Evolutionary conservation across 202 grass and related monocot genomes (phyloP), one percentile per base, ranked within the genome.

Genomic region (Panicum hallii): DNA sequence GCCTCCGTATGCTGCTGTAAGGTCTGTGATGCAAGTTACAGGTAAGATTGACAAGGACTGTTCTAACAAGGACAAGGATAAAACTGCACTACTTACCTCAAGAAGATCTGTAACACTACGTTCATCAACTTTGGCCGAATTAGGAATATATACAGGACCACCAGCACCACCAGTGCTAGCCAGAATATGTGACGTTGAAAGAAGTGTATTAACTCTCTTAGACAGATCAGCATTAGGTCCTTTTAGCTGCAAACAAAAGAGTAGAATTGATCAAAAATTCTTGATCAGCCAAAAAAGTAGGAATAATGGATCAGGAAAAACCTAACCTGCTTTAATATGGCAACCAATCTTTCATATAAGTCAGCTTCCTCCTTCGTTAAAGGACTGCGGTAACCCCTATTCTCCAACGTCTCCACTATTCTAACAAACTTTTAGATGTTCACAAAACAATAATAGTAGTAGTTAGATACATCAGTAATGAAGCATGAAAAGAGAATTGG

Each of bases 371-470:
- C 96, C 72, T 89, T 94, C 15, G 82, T 94, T 73, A 96, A 84
- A 22, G 93, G 96, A 72, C 86, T 57, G 63, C 90, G 87, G 60
- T 88, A 91, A 71, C 91, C 96, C 57, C 93, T 87, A 58, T 92
- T 89, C 87, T 99, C 96, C 69, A 99, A 88, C 0, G 88, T 76
- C 67, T 99, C 96, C 81, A 99, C 93, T 85, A 99, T 94, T 89
- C 93, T 96, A 82, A 92, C 89, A 19, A 94, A 78, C 95, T 97
- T 91, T 81, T 75, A 79, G 19, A 36, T 75, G 63, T 47, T 78
- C 72, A 79, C 22, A 80, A 85, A 90, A 87, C 6, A 80, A 41
- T 42, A 42, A 38, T 9, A 79, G n/a, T 61, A 34, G 36, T 15
- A 70, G 63, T 85, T 55, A 75, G 28, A 83, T 62, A 73, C 44